Percentiles rank a stretch among this genome's conserved stretches.
These are phyloP conservation scores for Aspergillus sclerotioniger DNA, from an alignment of 495 filamentous ascomycete species.

Conservation along the genomic window DNA sequence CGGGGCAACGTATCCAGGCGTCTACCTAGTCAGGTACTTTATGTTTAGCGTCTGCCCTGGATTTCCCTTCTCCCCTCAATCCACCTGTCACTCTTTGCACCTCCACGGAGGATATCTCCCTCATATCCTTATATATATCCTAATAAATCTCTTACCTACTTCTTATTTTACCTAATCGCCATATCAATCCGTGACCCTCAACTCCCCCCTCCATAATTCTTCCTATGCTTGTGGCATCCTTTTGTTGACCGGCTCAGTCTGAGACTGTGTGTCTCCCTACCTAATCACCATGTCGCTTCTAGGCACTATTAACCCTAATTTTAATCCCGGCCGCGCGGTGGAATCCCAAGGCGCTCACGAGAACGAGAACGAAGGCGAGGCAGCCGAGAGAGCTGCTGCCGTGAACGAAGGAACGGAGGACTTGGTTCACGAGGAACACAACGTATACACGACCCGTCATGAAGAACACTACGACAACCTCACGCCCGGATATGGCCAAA, in stretches of 20 bases:
- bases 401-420: constrained; percentile 5
- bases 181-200: not conserved
- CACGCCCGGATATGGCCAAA: constrained; percentile 1
- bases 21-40: not conserved
- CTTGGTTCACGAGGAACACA: not conserved
- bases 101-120: not conserved
- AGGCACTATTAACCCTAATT: constrained; percentile 38
- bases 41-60: not conserved
- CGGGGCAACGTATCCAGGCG: not conserved
- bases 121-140: not conserved
- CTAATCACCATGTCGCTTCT: constrained; percentile 38
- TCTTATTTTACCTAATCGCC: not conserved
- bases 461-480: not conserved
- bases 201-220: constrained; percentile 13
- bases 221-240: constrained; percentile 13
- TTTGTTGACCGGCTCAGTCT: constrained; percentile 2
- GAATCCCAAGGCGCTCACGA: constrained; percentile 13
- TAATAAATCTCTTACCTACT: not conserved
- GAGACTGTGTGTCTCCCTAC: constrained; percentile 22
- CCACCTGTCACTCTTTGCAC: constrained; percentile 1
- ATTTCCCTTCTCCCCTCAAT: not conserved
- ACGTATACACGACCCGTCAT: not conserved
- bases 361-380: constrained; percentile 6
- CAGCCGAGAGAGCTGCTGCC: not conserved
- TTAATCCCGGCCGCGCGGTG: constrained; percentile 21